Conservation (phyloP, 768 basidiomycete genomes). For the Agaricus blazei region DNA sequence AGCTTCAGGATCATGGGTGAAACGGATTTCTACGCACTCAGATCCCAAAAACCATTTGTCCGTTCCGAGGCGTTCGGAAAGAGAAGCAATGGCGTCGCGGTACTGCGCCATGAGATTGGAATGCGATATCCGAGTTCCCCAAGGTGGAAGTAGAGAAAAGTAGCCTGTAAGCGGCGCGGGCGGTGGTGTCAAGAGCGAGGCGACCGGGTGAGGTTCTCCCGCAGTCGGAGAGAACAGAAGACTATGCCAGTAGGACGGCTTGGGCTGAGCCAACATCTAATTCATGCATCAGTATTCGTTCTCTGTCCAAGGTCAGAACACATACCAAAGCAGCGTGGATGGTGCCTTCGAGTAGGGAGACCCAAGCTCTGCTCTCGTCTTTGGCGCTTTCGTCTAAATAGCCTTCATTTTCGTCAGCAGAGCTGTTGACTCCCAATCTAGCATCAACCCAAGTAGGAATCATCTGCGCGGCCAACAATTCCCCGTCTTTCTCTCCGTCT, state of each 20-base stretch:
- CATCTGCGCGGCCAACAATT: conserved; percentile 57
- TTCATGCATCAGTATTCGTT: not conserved
- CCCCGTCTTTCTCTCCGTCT: conserved; percentile 30
- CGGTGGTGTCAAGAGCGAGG: conserved; percentile 55
- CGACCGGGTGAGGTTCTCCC: conserved; percentile 27
- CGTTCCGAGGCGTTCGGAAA: conserved; percentile 70
- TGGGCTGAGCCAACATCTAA: conserved; percentile 47
- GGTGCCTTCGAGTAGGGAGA: conserved; percentile 68
- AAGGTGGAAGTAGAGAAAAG: conserved; percentile 54
- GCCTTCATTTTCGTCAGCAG: conserved; percentile 52
- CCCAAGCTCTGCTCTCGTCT: conserved; percentile 81
- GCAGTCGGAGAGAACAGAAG: conserved; percentile 34
- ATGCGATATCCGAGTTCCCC: conserved; percentile 51
- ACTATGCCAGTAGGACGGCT: conserved; percentile 34
- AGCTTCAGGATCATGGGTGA: not conserved
- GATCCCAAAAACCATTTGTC: conserved; percentile 83
- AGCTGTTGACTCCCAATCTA: conserved; percentile 33
- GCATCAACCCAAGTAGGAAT: conserved; percentile 76
- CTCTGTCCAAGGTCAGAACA: conserved; percentile 12
- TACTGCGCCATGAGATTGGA: conserved; percentile 52
- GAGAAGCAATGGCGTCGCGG: conserved; percentile 63
- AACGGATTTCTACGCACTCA: conserved; percentile 33
- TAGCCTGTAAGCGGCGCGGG: conserved; percentile 71
- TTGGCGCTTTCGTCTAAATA: conserved; percentile 53
- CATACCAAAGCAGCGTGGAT: conserved; percentile 74